Evolutionary conservation across 768 basidiomycete species (phyloP), one percentile per base, ranked within the genome.

Genomic region (Mycena crocata): DNA sequence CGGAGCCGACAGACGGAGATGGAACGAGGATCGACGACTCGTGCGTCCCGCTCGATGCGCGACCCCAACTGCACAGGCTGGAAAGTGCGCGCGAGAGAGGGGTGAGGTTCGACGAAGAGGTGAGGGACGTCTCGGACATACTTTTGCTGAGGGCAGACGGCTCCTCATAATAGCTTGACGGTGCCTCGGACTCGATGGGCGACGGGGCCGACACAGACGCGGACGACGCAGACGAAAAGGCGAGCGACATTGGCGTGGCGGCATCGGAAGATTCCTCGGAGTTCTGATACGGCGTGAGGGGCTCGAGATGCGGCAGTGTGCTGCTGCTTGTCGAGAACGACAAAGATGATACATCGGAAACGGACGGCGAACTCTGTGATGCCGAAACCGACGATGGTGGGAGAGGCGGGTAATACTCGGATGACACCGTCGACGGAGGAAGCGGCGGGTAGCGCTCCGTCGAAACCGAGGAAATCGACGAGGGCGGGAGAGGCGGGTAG

Each of bases 1-100:
- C 62, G 5, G 85, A 86, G 26, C 76, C 76, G 5, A 87, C 80
- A 24, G 90, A 90, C 21, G 90, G 91, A 2, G 93, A 93, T 1
- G 93, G 89, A 7, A 80, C 82, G 26, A 95, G 80, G n/a, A 91
- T 79, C 1, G 92, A 91, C 0, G 93, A 93, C 24, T 94, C 93
- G 67, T 91, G 94, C 0, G 93, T 90, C 13, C 82, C 73, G 58
- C 92, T 88, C 0, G 89, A 90, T 71, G 89, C 89, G 3, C 84
- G 75, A 3, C 85, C 88, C 90, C 91, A 94, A 70, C 62, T 61
- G 52, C 69, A 62, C 24, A 64, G 13, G 32, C 58, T 67, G 15
- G 57, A 56, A 24, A 46, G 84, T 82, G 61, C 79, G 78, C 60
- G 57, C 17, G 66, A 55, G 13, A 68, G 59, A 28, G 66, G 60